Percentiles rank a stretch among this genome's conserved stretches.
Evolutionary conservation across 1,139 yeast genomes (phyloP).

Genomic region (Sugiyamaella neomexicana): DNA sequence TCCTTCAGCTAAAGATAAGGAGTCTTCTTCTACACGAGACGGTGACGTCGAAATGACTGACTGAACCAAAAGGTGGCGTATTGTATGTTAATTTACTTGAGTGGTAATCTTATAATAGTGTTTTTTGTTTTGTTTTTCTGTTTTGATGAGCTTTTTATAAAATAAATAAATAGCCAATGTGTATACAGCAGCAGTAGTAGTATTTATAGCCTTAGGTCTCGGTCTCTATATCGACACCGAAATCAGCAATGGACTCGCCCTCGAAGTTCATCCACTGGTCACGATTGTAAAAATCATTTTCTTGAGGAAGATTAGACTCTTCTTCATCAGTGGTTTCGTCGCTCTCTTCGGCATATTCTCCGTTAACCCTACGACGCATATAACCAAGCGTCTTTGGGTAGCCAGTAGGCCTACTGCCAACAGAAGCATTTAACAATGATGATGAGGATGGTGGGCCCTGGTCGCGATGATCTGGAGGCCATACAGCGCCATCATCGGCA

Average conservation of each 20-base stretch:
- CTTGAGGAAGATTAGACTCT: constrained; percentile 8
- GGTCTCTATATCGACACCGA: constrained; percentile 77
- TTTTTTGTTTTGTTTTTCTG: constrained; percentile 1
- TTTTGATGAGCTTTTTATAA: constrained; percentile 3
- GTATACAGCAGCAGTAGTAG: not conserved
- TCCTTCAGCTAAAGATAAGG: not conserved
- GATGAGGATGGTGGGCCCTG: constrained; percentile 35
- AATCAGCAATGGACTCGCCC: constrained; percentile 81
- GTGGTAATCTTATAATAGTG: not conserved
- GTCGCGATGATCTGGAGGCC: constrained; percentile 87
- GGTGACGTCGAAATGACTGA: constrained; percentile 40
- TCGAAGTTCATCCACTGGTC: constrained; percentile 70
- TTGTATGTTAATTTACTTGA: not conserved
- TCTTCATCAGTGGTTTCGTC: constrained; percentile 8
- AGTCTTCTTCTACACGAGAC: constrained; percentile 30
- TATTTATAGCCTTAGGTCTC: too few relatives aligned
- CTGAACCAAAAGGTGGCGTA: constrained; percentile 1
- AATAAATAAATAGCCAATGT: constrained; percentile 1
- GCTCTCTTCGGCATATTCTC: constrained; percentile 3
- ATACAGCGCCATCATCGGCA: constrained; percentile 52
- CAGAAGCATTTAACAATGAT: constrained; percentile 2
- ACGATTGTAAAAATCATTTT: constrained; percentile 43
- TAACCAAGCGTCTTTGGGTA: constrained; percentile 23
- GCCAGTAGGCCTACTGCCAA: constrained; percentile 1
- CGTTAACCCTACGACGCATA: constrained; percentile 16